phyloP scores from a whole-genome alignment of 1,139 yeast genomes.

The Diutina neorugosa region DNA sequence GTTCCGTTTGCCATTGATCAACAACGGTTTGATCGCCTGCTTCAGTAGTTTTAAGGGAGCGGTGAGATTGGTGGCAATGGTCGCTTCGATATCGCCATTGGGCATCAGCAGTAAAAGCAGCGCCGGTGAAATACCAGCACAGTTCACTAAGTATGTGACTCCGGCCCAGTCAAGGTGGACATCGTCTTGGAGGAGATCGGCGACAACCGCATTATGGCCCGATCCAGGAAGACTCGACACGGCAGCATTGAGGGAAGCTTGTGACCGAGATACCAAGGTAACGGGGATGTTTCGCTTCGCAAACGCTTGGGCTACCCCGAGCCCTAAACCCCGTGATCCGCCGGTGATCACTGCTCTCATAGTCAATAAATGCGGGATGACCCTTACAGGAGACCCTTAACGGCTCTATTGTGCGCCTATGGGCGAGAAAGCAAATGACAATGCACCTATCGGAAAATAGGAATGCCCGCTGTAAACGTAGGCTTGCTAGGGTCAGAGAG shows the following conservation, averaged over 20 bases:
- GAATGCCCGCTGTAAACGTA: background rate
- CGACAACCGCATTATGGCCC: constrained; percentile 29
- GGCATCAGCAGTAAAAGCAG: constrained; percentile 38
- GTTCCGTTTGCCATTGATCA: constrained; percentile 15
- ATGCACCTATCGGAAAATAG: background rate
- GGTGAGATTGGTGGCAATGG: constrained; percentile 50
- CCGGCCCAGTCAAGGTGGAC: constrained; percentile 11
- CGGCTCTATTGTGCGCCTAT: background rate
- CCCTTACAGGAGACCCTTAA: background rate
- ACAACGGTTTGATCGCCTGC: constrained; percentile 33
- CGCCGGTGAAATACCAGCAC: constrained; percentile 73
- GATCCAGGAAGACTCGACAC: constrained; percentile 20
- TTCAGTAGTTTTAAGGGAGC: constrained; percentile 54
- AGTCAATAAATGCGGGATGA: background rate
- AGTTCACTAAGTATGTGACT: constrained; percentile 48
- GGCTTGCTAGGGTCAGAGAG: background rate
- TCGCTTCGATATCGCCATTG: constrained; percentile 26
- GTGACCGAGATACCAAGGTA: constrained; percentile 48
- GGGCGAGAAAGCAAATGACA: background rate
- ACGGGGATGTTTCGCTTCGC: constrained; percentile 53
- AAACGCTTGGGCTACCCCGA: constrained; percentile 45
- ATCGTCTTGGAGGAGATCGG: constrained; percentile 25
- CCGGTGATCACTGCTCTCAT: constrained; percentile 62
- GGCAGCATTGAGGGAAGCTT: constrained; percentile 21
- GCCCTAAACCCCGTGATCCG: constrained; percentile 78